Base-by-base conservation (phyloP, 1,139 yeast genomes). In the Nakaseomyces delphensis region DNA sequence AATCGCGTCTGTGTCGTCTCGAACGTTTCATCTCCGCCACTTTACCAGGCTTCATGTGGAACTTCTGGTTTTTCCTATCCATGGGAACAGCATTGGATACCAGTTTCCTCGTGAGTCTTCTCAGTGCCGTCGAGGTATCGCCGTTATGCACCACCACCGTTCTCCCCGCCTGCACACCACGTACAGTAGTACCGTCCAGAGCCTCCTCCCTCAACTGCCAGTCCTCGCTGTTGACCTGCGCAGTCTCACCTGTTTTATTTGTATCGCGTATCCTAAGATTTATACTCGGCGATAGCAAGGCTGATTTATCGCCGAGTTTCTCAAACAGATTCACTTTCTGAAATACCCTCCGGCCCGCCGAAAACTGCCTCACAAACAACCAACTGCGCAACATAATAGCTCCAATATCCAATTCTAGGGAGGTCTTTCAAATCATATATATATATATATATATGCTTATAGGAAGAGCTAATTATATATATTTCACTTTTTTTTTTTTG, bases 11-110 rank as follows among this genome's bases (percentile, higher is more conserved):
- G 54, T 72, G 72, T 50, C 66, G 67, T 45, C 60, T 64, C 14
- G 72, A 64, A 51, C 65, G 65, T 53, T 67, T 68, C 49, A 63
- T 55, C 44, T 70, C 67, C 39, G 67, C 65, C 43, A 60, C 67
- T 51, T 71, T 71, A 50, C 71, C 70, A 24, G 77, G 77, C 52
- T 72, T 73, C 52, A 65, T 55, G 51, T 70, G 64, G 57, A 67
- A 71, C 47, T 69, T 57, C 50, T 73, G 77, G 11, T 56, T 59
- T 33, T 59, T 59, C 40, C 58, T 56, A 14, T 64, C 66, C 35
- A 58, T 57, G 35, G 64, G 62, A 33, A 74, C 57, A 38, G 59
- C 60, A 49, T 69, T 69, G n/a, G 65, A 46, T 21, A 54, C 56
- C 23, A 68, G 57, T 11, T 69, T 43, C 4, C 58, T 44, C 31